phyloP scores from a whole-genome alignment of 2,329 filamentous ascomycete species.

The Alternaria brassicicola region DNA sequence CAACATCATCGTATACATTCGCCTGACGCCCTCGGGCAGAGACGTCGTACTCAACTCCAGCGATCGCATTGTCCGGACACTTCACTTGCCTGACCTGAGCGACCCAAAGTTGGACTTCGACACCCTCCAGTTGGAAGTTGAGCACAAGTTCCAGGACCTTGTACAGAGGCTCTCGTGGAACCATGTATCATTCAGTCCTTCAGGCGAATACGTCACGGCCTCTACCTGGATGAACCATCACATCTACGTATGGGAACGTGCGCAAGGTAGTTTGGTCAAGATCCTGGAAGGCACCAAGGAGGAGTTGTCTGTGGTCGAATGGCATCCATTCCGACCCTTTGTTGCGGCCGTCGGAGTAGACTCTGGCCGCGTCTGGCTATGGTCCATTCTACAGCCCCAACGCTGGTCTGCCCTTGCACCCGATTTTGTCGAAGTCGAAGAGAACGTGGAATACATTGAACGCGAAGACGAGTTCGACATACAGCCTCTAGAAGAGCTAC shows the following conservation, averaged over 20 bases:
- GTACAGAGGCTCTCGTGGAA: slow-evolving; percentile 97
- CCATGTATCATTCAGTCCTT: slow-evolving; percentile 92
- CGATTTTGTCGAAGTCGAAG: slow-evolving; percentile 96
- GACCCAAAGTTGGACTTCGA: slow-evolving; percentile 74
- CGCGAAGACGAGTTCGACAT: slow-evolving; percentile 98
- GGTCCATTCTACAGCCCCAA: slow-evolving; percentile 93
- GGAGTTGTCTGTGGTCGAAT: slow-evolving; percentile 94
- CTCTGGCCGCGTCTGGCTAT: slow-evolving; percentile 91
- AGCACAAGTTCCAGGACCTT: slow-evolving; percentile 98
- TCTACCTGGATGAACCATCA: slow-evolving; percentile 99
- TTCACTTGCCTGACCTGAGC: slow-evolving; percentile 79
- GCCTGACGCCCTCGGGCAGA: slow-evolving; percentile 81
- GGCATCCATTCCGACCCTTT: slow-evolving; percentile 88
- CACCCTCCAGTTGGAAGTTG: slow-evolving; percentile 85
- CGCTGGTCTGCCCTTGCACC: slow-evolving; percentile 97
- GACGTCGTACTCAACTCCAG: slow-evolving; percentile 91
- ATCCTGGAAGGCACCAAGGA: slow-evolving; percentile 97
- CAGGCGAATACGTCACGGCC: slow-evolving; percentile 93
- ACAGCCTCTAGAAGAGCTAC: slow-evolving; percentile 91
- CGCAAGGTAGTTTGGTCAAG: slow-evolving; percentile 90
- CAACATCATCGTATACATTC: slow-evolving; percentile 85
- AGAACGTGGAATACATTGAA: slow-evolving; percentile 97
- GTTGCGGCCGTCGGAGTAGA: slow-evolving; percentile 92
- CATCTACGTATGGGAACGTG: slow-evolving; percentile 97
- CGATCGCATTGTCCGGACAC: slow-evolving; percentile 92